phyloP scores from a whole-genome alignment of 257 asterid species.

The Handroanthus guayacan region DNA sequence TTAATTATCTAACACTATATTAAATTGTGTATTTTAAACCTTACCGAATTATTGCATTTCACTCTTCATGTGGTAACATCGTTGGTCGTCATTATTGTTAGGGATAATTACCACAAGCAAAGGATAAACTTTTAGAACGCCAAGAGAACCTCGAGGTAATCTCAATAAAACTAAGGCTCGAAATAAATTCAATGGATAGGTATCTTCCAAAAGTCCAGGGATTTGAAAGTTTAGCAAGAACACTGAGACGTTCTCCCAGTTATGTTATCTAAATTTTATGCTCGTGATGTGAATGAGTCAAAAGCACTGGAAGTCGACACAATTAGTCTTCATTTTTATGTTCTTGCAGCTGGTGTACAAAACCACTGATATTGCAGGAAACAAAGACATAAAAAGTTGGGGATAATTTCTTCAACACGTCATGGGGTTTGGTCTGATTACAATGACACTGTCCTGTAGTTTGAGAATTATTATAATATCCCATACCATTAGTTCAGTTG shows the following conservation, averaged over 20 bases:
- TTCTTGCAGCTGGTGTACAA: not conserved
- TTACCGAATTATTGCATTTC: too few species aligned
- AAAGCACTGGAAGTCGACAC: not conserved
- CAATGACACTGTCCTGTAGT: too few species aligned
- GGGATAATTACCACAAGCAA: constrained; percentile 50
- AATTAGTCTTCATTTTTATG: not conserved
- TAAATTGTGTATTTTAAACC: too few species aligned
- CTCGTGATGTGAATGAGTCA: constrained; percentile 1
- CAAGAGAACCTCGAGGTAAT: constrained; percentile 89
- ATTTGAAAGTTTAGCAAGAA: not conserved
- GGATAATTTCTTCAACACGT: too few species aligned
- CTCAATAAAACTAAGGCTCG: constrained; percentile 18
- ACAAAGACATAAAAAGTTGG: not conserved
- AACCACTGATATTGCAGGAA: not conserved
- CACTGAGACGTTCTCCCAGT: not conserved
- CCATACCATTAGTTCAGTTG: too few species aligned
- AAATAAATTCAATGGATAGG: not conserved
- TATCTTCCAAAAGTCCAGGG: constrained; percentile 4
- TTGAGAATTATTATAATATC: too few species aligned
- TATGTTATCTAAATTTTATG: not conserved
- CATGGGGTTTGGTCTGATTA: too few species aligned
- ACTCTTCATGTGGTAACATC: too few species aligned
- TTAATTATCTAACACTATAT: too few species aligned
- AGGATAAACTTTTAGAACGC: constrained; percentile 85
- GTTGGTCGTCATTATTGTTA: too few species aligned